Percentiles rank a stretch among this genome's conserved stretches.
Conservation (phyloP, 2,329 filamentous ascomycete species). For the Pseudocercospora musae region DNA sequence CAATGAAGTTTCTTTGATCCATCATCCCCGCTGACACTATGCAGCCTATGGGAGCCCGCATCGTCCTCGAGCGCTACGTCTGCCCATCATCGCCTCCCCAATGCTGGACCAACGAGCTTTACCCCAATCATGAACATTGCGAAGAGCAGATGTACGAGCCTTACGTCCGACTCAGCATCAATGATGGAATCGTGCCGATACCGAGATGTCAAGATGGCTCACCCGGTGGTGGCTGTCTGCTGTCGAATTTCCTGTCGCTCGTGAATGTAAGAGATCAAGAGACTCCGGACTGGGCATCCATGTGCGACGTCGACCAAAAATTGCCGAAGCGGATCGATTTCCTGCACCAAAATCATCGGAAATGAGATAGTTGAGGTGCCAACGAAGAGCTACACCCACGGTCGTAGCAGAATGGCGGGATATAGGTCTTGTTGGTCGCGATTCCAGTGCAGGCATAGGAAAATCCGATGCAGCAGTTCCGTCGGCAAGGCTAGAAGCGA, state of each 20-base stretch:
- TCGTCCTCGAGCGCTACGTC: constrained; percentile 53
- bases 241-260: constrained; percentile 43
- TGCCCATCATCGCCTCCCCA: constrained; percentile 39
- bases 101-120: constrained; percentile 14
- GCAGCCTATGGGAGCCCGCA: constrained; percentile 54
- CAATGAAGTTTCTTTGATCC: neutral
- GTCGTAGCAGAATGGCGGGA: neutral
- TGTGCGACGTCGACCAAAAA: constrained; percentile 47
- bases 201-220: constrained; percentile 42
- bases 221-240: constrained; percentile 48
- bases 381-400: too few species aligned
- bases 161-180: constrained; percentile 55
- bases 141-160: constrained; percentile 23
- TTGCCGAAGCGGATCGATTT: constrained; percentile 47
- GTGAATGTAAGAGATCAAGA: constrained; percentile 42
- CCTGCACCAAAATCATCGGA: constrained; percentile 41
- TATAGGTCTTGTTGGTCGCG: constrained; percentile 6
- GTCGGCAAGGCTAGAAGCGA: constrained; percentile 19
- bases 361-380: neutral
- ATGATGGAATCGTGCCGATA: constrained; percentile 54
- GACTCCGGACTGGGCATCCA: constrained; percentile 47
- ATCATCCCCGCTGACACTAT: too few species aligned
- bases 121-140: constrained; percentile 24
- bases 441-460: constrained; percentile 24
- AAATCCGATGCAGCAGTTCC: constrained; percentile 22